These are phyloP conservation scores for Emmonsiellopsis sp. DNA, from an alignment of 2,329 filamentous ascomycete genomes.

Conservation along the genomic window DNA sequence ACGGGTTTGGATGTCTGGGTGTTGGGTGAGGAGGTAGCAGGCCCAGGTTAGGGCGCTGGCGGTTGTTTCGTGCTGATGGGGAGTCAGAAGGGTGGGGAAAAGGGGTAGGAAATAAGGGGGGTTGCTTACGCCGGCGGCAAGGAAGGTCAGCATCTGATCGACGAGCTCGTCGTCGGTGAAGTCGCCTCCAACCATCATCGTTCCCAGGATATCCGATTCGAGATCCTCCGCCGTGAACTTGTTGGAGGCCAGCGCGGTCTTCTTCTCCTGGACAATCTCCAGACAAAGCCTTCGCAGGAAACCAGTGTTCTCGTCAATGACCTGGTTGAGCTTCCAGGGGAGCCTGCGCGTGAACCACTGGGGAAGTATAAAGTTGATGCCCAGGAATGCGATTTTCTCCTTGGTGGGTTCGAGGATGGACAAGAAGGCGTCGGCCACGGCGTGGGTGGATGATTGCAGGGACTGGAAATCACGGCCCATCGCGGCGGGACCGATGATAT, in stretches of 20 bases:
- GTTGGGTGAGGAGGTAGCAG: conserved; percentile 41
- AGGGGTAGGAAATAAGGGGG: not conserved
- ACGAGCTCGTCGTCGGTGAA: conserved; percentile 31
- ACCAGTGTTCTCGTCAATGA: conserved; percentile 21
- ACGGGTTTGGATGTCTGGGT: conserved; percentile 39
- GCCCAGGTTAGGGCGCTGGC: conserved; percentile 46
- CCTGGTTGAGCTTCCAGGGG: conserved; percentile 28
- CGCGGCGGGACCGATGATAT: conserved; percentile 49
- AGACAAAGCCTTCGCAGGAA: conserved; percentile 25
- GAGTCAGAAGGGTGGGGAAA: conserved; percentile 14
- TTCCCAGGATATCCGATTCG: conserved; percentile 29
- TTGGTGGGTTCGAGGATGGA: conserved; percentile 39
- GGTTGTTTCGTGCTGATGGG: conserved; percentile 44
- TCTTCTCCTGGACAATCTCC: conserved; percentile 27
- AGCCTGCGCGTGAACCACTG: conserved; percentile 41
- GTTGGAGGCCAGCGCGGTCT: conserved; percentile 14
- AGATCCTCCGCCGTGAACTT: conserved; percentile 30
- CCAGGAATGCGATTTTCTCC: conserved; percentile 34
- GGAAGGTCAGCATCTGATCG: conserved; percentile 33
- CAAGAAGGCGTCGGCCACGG: conserved; percentile 44
- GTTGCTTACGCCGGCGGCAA: conserved; percentile 27
- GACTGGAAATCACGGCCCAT: conserved; percentile 49
- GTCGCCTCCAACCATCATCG: conserved; percentile 28
- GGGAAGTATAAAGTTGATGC: conserved; percentile 39
- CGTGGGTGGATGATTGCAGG: conserved; percentile 41